Percentiles rank a stretch among this genome's conserved stretches.
Evolutionary conservation across 1,284 basidiomycete genomes (phyloP).

Genomic region (Pseudozyma sp.): DNA sequence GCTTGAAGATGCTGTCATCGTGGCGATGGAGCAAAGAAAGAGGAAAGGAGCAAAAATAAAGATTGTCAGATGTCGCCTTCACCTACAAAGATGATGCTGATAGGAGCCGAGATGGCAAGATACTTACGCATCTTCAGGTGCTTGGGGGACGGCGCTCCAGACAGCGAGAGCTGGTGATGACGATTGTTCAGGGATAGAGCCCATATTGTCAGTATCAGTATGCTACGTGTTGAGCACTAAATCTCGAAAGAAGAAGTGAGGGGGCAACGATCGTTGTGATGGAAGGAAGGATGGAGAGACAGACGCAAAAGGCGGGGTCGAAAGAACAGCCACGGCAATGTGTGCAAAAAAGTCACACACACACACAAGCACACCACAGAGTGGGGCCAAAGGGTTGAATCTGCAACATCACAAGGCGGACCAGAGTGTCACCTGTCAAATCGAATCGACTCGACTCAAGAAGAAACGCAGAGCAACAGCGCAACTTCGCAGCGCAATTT

Average conservation of each 20-base stretch:
- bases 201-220: conserved; percentile 21
- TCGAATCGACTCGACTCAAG: not conserved
- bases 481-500: no score
- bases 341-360: no score
- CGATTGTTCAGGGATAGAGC: conserved; percentile 28
- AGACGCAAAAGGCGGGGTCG: not conserved
- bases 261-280: not conserved
- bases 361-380: no score
- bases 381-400: no score
- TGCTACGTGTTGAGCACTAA: conserved; percentile 13
- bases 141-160: conserved; percentile 55
- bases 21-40: not conserved
- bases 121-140: conserved; percentile 62
- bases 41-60: not conserved
- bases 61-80: no score
- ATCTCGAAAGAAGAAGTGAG: conserved; percentile 1
- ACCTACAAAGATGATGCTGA: no score
- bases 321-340: no score
- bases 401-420: not conserved
- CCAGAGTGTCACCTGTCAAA: conserved; percentile 1
- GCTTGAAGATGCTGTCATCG: conserved; percentile 79
- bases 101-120: not conserved
- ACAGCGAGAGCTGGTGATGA: conserved; percentile 42
- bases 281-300: not conserved
- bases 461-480: conserved; percentile 4